These are phyloP conservation scores for Herpomyces periplanetae DNA, from an alignment of 2,329 filamentous ascomycete species.

Conservation along the genomic window DNA sequence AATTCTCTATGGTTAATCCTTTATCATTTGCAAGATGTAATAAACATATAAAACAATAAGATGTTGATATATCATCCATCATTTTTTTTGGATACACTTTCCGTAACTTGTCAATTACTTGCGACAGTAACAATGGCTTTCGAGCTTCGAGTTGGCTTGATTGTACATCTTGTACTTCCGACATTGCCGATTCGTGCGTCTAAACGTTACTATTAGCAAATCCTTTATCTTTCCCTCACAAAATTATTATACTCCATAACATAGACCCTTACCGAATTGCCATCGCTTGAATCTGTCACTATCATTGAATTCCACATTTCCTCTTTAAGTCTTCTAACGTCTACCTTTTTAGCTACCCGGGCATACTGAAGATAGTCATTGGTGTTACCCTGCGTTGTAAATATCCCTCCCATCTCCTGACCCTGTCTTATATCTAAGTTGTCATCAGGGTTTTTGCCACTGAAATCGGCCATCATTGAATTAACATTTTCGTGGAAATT, in stretches of 20 bases:
- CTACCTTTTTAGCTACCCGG: slow-evolving; percentile 22
- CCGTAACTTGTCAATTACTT: slow-evolving; percentile 61
- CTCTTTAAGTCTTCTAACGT: slow-evolving; percentile 20
- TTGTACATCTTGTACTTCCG: no score
- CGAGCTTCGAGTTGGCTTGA: no score
- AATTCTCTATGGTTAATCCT: slow-evolving; percentile 33
- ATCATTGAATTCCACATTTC: slow-evolving; percentile 28
- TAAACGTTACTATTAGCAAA: no score
- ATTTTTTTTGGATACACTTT: slow-evolving; percentile 44
- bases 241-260: no score
- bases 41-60: slow-evolving; percentile 61
- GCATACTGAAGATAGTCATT: slow-evolving; percentile 26
- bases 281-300: no score
- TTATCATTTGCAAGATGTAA: slow-evolving; percentile 76
- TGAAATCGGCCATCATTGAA: slow-evolving; percentile 3
- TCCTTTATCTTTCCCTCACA: no score
- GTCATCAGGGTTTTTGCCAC: slow-evolving; percentile 2
- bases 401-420: slow-evolving; percentile 12
- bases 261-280: no score
- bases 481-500: slow-evolving; percentile 1
- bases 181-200: no score
- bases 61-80: slow-evolving; percentile 82
- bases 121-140: slow-evolving; percentile 68
- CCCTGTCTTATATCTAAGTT: slow-evolving; percentile 1
- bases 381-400: slow-evolving; percentile 19